phyloP scores from a whole-genome alignment of 1,284 basidiomycete species.

The Golubevia pallescens region DNA sequence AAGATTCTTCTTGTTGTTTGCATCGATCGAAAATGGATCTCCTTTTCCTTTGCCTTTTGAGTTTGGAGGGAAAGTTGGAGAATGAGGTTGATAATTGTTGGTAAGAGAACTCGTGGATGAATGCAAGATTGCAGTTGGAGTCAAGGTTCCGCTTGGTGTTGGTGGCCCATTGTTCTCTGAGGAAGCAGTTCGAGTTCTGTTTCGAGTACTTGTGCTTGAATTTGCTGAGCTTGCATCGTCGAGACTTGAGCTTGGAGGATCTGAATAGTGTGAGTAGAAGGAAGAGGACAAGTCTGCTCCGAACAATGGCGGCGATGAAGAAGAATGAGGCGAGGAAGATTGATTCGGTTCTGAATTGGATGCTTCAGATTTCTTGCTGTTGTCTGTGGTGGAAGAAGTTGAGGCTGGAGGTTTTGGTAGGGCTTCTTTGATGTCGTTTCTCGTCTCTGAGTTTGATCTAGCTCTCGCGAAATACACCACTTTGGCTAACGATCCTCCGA shows the following conservation, averaged over 20 bases:
- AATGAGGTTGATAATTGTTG: not conserved
- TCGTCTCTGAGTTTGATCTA: too few relatives aligned
- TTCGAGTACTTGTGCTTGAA: not conserved
- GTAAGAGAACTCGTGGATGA: constrained; percentile 11
- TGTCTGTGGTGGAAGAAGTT: too few relatives aligned
- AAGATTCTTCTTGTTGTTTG: not conserved
- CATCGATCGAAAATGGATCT: too few relatives aligned
- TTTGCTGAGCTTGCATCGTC: not conserved
- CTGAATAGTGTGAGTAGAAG: not conserved
- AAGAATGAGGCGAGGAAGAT: constrained; percentile 1
- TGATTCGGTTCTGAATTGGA: too few relatives aligned
- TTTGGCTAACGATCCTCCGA: constrained; percentile 96
- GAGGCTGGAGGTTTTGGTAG: too few relatives aligned
- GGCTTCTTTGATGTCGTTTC: too few relatives aligned
- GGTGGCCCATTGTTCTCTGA: not conserved
- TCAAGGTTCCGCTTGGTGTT: constrained; percentile 34
- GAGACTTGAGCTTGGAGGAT: not conserved
- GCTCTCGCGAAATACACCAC: constrained; percentile 82
- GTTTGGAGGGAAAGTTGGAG: not conserved
- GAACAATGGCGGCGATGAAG: not conserved
- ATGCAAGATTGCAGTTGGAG: constrained; percentile 40
- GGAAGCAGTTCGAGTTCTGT: not conserved
- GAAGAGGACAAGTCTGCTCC: not conserved
- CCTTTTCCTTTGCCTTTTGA: not conserved
- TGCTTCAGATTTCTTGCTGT: too few relatives aligned